A percentile compares a stretch with the other conserved stretches of the same genome.
Conservation (phyloP, 805 yeast genomes). For the Nakazawaea holstii region DNA sequence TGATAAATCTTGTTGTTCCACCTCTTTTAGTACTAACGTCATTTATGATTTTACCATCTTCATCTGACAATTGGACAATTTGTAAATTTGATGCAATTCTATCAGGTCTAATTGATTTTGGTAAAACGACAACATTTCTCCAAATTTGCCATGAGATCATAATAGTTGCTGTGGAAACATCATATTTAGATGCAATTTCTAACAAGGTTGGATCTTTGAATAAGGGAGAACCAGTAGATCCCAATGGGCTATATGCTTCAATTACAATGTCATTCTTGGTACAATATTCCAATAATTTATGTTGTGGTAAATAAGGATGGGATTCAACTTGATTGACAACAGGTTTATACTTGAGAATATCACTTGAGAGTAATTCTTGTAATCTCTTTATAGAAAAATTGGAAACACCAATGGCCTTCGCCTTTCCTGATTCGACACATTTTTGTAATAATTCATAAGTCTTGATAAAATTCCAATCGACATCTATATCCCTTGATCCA, state of each 20-base stretch:
- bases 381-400: slow-evolving; percentile 59
- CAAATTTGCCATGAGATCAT: slow-evolving; percentile 53
- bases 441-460: slow-evolving; percentile 66
- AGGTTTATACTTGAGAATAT: slow-evolving; percentile 54
- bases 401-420: slow-evolving; percentile 72
- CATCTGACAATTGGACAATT: not conserved
- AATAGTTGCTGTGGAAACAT: slow-evolving; percentile 45
- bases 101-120: slow-evolving; percentile 27
- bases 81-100: slow-evolving; percentile 31
- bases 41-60: slow-evolving; percentile 5
- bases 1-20: slow-evolving; percentile 4
- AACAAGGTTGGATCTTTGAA: slow-evolving; percentile 36
- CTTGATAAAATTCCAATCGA: slow-evolving; percentile 39
- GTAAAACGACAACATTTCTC: slow-evolving; percentile 40
- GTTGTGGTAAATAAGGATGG: slow-evolving; percentile 70
- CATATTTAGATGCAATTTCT: slow-evolving; percentile 39
- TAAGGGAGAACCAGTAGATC: slow-evolving; percentile 46
- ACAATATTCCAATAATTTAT: slow-evolving; percentile 49
- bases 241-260: slow-evolving; percentile 79
- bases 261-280: slow-evolving; percentile 47
- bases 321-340: slow-evolving; percentile 72
- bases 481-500: slow-evolving; percentile 24
- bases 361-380: slow-evolving; percentile 41
- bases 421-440: slow-evolving; percentile 45
- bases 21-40: not conserved